These are phyloP conservation scores for Trichoderma polysporum DNA, from an alignment of 2,329 filamentous ascomycete genomes.

Conservation along the genomic window DNA sequence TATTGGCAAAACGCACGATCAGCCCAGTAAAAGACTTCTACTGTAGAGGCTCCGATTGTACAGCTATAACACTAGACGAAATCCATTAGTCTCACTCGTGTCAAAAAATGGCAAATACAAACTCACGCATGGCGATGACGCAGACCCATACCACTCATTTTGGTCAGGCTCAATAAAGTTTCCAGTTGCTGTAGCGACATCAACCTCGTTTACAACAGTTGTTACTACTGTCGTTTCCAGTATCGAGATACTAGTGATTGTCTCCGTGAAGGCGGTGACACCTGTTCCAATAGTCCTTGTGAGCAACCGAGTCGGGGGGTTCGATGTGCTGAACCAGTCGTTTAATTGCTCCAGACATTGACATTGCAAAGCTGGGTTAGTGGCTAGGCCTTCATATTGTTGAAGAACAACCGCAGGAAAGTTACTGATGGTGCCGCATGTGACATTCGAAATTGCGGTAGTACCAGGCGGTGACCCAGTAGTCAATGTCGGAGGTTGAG, in stretches of 20 bases:
- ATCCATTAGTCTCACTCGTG: background rate
- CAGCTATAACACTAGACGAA: slow-evolving; percentile 19
- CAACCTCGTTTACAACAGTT: background rate
- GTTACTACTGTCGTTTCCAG: background rate
- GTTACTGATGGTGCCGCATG: background rate
- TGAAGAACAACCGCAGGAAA: background rate
- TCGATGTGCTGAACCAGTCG: slow-evolving; percentile 12
- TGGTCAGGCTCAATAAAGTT: background rate
- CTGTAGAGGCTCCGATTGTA: slow-evolving; percentile 14
- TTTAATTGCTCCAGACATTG: slow-evolving; percentile 2
- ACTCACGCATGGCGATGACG: slow-evolving; percentile 17
- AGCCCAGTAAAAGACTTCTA: slow-evolving; percentile 19
- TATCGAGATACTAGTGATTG: background rate
- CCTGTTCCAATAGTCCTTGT: slow-evolving; percentile 12
- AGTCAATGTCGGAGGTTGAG: background rate
- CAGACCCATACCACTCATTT: slow-evolving; percentile 17
- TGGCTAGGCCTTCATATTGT: slow-evolving; percentile 10
- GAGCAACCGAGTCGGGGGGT: background rate
- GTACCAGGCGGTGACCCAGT: background rate
- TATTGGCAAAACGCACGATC: background rate
- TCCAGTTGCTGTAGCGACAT: background rate
- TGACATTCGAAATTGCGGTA: background rate
- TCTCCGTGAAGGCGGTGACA: background rate
- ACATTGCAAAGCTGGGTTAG: slow-evolving; percentile 14
- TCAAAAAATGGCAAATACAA: background rate